These are phyloP conservation scores for Canna indica DNA, from an alignment of 176 grass and related monocot genomes.

Conservation along the genomic window DNA sequence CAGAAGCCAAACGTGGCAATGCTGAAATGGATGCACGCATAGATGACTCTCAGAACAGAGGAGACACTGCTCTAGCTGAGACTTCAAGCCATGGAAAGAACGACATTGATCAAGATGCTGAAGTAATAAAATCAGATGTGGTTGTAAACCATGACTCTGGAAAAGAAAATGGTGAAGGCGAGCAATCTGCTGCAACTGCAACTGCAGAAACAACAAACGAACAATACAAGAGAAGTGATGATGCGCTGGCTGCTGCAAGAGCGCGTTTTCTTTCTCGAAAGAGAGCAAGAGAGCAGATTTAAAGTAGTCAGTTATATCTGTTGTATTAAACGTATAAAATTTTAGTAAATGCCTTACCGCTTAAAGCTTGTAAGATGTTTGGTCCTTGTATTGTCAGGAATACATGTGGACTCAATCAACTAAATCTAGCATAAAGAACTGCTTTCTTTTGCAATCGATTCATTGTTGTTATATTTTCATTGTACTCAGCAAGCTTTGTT, in stretches of 20 bases:
- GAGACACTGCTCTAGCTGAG: slow-evolving; percentile 33
- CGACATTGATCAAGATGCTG: slow-evolving; percentile 19
- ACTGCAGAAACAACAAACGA: slow-evolving; percentile 2
- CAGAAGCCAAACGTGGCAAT: slow-evolving; percentile 28
- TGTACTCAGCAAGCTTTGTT: too few relatives aligned
- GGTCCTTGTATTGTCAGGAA: too few relatives aligned
- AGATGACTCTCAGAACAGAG: slow-evolving; percentile 23
- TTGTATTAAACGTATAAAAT: neutral
- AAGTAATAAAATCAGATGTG: slow-evolving; percentile 19
- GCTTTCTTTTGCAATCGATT: too few relatives aligned
- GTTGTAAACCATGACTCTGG: slow-evolving; percentile 8
- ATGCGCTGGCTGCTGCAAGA: slow-evolving; percentile 59
- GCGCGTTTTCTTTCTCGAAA: slow-evolving; percentile 69
- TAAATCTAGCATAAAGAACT: too few relatives aligned
- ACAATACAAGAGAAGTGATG: slow-evolving; percentile 69
- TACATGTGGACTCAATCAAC: too few relatives aligned
- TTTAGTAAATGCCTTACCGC: neutral
- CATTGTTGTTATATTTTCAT: too few relatives aligned
- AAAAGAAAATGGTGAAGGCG: slow-evolving; percentile 15
- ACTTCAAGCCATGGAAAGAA: slow-evolving; percentile 11
- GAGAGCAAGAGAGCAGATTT: slow-evolving; percentile 48
- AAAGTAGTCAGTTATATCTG: neutral
- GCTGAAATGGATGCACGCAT: slow-evolving; percentile 24
- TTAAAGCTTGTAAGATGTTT: too few relatives aligned
- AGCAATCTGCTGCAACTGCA: slow-evolving; percentile 3